These are phyloP conservation scores for Neurospora sp. DNA, from an alignment of 495 filamentous ascomycete species.

Conservation along the genomic window DNA sequence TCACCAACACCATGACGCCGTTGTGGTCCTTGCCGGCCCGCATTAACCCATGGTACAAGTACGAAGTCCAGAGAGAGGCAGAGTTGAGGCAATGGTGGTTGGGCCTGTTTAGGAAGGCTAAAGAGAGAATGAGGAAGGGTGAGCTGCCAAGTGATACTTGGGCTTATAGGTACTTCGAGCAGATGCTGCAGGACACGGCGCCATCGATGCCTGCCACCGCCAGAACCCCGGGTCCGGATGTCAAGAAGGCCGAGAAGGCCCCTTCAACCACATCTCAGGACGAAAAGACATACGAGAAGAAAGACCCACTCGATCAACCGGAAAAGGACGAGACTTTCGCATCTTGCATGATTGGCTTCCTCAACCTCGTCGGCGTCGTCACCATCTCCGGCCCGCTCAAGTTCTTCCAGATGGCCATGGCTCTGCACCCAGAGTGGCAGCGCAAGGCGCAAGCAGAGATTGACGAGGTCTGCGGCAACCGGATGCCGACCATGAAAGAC, in stretches of 20 bases:
- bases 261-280: not conserved
- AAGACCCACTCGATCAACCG: constrained; percentile 24
- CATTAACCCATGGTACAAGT: constrained; percentile 37
- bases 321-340: constrained; percentile 35
- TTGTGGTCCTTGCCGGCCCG: constrained; percentile 31
- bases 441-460: constrained; percentile 46
- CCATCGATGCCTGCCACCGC: not conserved
- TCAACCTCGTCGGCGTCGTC: constrained; percentile 37
- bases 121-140: constrained; percentile 27
- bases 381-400: constrained; percentile 37
- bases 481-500: constrained; percentile 39
- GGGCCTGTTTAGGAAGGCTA: constrained; percentile 28
- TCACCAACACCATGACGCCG: constrained; percentile 38
- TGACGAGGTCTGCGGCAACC: constrained; percentile 46
- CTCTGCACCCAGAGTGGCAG: constrained; percentile 37
- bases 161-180: constrained; percentile 37
- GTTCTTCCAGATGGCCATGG: constrained; percentile 42
- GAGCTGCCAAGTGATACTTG: constrained; percentile 33
- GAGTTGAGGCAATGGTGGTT: constrained; percentile 37
- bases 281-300: constrained; percentile 16
- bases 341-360: constrained; percentile 38
- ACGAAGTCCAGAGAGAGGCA: constrained; percentile 30
- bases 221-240: not conserved
- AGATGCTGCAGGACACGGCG: constrained; percentile 15
- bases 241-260: not conserved